phyloP scores from a whole-genome alignment of 148 eudicot genomes.

The Chenopodium suecicum region DNA sequence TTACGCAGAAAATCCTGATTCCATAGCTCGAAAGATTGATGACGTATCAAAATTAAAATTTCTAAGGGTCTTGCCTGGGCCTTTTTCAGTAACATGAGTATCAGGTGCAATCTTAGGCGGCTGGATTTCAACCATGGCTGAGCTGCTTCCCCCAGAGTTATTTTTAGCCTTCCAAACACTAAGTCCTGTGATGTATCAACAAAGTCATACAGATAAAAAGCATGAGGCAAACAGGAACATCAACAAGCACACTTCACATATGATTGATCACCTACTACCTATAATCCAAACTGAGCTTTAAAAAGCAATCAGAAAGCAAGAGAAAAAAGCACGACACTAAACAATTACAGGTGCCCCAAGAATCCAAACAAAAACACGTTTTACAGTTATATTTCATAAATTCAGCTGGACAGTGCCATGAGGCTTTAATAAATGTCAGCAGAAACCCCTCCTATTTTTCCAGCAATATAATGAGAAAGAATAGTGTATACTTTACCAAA shows the following conservation, averaged over 20 bases:
- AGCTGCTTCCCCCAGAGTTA: conserved; percentile 65
- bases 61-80: conserved; percentile 66
- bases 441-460: neutral
- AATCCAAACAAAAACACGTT: neutral
- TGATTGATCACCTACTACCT: neutral
- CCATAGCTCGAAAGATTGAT: conserved; percentile 58
- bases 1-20: conserved; percentile 44
- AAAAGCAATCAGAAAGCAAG: neutral
- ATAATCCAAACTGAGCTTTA: neutral
- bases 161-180: conserved; percentile 82
- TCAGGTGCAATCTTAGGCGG: conserved; percentile 41
- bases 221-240: neutral
- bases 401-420: too few relatives aligned
- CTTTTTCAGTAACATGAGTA: conserved; percentile 34
- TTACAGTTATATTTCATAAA: neutral
- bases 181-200: conserved; percentile 38
- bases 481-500: neutral
- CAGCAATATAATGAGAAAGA: neutral
- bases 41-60: conserved; percentile 65
- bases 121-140: conserved; percentile 47
- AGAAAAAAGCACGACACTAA: neutral
- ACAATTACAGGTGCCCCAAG: neutral
- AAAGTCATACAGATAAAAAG: conserved; percentile 3
- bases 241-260: conserved; percentile 7
- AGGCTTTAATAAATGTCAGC: neutral